phyloP scores from a whole-genome alignment of 495 filamentous ascomycete genomes.

The Hypoxylon lenormandii region DNA sequence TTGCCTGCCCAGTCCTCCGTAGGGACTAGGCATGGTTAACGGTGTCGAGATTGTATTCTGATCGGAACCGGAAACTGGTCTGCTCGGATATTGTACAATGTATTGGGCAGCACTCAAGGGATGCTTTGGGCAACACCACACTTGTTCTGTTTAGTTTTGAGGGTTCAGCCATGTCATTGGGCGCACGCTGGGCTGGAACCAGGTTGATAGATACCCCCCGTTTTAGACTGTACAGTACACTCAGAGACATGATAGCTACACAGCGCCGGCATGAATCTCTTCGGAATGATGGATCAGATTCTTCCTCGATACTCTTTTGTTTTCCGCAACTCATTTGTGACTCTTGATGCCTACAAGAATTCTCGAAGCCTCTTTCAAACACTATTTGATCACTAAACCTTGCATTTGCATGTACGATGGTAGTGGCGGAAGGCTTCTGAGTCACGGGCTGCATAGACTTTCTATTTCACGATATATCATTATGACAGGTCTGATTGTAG shows the following conservation, averaged over 20 bases:
- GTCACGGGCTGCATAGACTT: conserved; percentile 1
- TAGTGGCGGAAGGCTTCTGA: background rate
- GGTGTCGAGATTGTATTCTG: conserved; percentile 49
- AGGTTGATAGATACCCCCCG: conserved; percentile 60
- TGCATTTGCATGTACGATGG: no score
- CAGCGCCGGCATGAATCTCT: conserved; percentile 53
- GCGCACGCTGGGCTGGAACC: conserved; percentile 61
- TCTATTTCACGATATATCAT: conserved; percentile 18
- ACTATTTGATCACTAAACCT: background rate
- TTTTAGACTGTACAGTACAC: conserved; percentile 63
- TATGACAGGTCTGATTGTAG: conserved; percentile 40
- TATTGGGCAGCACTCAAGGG: conserved; percentile 45
- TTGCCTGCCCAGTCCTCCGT: conserved; percentile 41
- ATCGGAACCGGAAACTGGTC: conserved; percentile 43
- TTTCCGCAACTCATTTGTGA: background rate
- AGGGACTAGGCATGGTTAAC: conserved; percentile 36
- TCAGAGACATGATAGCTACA: conserved; percentile 60
- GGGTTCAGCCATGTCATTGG: conserved; percentile 50
- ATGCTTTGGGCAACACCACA: conserved; percentile 44
- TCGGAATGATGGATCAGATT: conserved; percentile 53
- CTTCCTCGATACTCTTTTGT: conserved; percentile 7
- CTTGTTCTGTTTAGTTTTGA: conserved; percentile 49
- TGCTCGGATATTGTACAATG: conserved; percentile 51
- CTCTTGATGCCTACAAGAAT: background rate
- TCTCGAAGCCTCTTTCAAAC: background rate